Evolutionary conservation across 2,329 filamentous ascomycete genomes (phyloP).

Genomic region (Colletotrichum sp.): DNA sequence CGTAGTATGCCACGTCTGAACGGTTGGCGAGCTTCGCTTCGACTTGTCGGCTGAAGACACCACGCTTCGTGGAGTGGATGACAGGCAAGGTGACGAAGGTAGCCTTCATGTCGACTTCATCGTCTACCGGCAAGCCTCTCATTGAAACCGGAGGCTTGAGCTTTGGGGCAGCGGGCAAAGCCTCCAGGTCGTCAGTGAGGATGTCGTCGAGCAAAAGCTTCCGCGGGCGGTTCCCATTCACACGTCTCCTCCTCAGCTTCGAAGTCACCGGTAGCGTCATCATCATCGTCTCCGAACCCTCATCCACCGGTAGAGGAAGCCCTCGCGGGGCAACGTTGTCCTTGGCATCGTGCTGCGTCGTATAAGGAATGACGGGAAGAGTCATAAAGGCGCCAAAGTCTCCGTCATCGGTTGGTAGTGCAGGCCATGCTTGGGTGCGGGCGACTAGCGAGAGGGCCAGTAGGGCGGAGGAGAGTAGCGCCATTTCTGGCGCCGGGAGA

Average conservation of each 20-base stretch:
- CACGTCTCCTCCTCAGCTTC: constrained; percentile 1
- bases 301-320: constrained; percentile 6
- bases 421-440: constrained; percentile 18
- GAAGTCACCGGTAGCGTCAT: constrained; percentile 14
- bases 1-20: constrained; percentile 60
- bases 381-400: background rate
- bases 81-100: constrained; percentile 32
- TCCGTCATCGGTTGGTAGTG: constrained; percentile 20
- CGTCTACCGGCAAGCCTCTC: constrained; percentile 12
- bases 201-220: constrained; percentile 5
- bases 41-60: constrained; percentile 45
- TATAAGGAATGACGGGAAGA: constrained; percentile 21
- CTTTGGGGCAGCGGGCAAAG: background rate
- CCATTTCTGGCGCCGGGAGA: constrained; percentile 7
- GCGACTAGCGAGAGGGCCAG: constrained; percentile 19
- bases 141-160: background rate
- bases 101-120: constrained; percentile 15
- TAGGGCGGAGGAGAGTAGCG: constrained; percentile 9
- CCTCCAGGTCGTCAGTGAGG: background rate
- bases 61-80: constrained; percentile 31
- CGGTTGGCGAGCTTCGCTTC: constrained; percentile 53
- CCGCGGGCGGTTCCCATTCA: background rate
- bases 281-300: background rate
- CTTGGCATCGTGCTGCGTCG: background rate
- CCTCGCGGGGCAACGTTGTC: background rate